phyloP scores from a whole-genome alignment of 1,284 basidiomycete genomes.

The Ceratobasidium sp. region DNA sequence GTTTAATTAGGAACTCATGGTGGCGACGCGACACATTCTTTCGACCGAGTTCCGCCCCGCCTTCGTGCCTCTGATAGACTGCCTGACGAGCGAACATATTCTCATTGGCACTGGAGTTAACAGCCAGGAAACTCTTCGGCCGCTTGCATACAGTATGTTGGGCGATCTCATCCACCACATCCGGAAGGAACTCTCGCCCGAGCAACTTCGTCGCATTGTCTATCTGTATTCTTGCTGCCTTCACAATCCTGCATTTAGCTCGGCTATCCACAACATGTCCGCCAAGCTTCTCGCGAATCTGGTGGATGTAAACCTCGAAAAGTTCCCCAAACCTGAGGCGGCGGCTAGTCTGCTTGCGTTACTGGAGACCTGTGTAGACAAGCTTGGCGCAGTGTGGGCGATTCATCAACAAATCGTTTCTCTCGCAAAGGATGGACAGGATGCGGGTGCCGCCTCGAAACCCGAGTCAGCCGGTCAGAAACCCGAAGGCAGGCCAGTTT shows the following conservation, averaged over 20 bases:
- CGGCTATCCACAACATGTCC: conserved; percentile 89
- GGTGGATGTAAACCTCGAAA: conserved; percentile 82
- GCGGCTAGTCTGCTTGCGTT: conserved; percentile 76
- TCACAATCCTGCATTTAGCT: conserved; percentile 87
- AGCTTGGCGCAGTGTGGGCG: conserved; percentile 81
- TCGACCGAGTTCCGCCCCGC: conserved; percentile 83
- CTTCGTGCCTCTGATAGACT: conserved; percentile 88
- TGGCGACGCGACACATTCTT: conserved; percentile 92
- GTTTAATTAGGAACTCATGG: conserved; percentile 81
- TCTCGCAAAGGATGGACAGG: conserved; percentile 59
- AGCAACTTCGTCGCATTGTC: conserved; percentile 84
- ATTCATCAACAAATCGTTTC: conserved; percentile 66
- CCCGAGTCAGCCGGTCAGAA: conserved; percentile 26
- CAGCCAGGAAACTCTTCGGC: conserved; percentile 86
- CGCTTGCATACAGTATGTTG: conserved; percentile 87
- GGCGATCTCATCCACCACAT: conserved; percentile 96
- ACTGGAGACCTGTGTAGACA: conserved; percentile 87
- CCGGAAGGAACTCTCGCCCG: conserved; percentile 81
- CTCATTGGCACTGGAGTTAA: conserved; percentile 85
- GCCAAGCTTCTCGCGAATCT: conserved; percentile 94
- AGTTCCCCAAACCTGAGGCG: conserved; percentile 76
- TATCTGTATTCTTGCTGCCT: conserved; percentile 89
- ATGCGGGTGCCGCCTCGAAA: conserved; percentile 49
- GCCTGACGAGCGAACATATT: conserved; percentile 91
- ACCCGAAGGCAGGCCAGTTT: conserved; percentile 8